These are phyloP conservation scores for Colletotrichum tropicicola DNA, from an alignment of 2,329 filamentous ascomycete species.

Conservation along the genomic window DNA sequence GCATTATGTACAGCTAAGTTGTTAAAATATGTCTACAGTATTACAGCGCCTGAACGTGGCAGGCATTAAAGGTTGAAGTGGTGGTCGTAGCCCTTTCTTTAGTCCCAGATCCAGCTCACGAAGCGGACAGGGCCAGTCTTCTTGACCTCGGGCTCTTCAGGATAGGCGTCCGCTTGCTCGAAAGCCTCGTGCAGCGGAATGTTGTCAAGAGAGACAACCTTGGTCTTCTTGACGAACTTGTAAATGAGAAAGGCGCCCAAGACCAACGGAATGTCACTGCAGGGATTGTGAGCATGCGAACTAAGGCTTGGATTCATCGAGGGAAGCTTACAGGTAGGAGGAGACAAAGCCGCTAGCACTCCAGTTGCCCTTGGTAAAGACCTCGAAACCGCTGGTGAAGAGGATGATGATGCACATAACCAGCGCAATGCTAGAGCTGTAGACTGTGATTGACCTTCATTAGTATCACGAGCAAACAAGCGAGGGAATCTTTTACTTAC, in stretches of 20 bases:
- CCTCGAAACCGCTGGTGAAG: constrained; percentile 74
- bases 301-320: too few relatives aligned
- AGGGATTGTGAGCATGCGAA: constrained; percentile 53
- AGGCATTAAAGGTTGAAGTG: too few relatives aligned
- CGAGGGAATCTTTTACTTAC: constrained; percentile 48
- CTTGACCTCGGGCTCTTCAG: constrained; percentile 40
- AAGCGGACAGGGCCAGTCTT: constrained; percentile 37
- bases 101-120: constrained; percentile 49
- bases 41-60: background rate
- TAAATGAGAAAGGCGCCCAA: constrained; percentile 65
- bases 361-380: constrained; percentile 71
- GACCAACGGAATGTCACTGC: constrained; percentile 68
- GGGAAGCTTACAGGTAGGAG: constrained; percentile 70
- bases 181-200: constrained; percentile 64
- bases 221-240: constrained; percentile 73
- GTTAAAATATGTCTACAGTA: background rate
- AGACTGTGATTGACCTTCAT: constrained; percentile 48
- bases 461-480: background rate
- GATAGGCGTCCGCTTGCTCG: constrained; percentile 50
- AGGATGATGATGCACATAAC: constrained; percentile 70
- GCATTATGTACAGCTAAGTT: background rate
- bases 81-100: too few relatives aligned
- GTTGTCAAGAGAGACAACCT: constrained; percentile 56
- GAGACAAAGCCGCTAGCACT: constrained; percentile 67
- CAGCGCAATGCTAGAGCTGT: constrained; percentile 69